Evolutionary conservation across 2,329 filamentous ascomycete species (phyloP).

Genomic region (Periconia sp.): DNA sequence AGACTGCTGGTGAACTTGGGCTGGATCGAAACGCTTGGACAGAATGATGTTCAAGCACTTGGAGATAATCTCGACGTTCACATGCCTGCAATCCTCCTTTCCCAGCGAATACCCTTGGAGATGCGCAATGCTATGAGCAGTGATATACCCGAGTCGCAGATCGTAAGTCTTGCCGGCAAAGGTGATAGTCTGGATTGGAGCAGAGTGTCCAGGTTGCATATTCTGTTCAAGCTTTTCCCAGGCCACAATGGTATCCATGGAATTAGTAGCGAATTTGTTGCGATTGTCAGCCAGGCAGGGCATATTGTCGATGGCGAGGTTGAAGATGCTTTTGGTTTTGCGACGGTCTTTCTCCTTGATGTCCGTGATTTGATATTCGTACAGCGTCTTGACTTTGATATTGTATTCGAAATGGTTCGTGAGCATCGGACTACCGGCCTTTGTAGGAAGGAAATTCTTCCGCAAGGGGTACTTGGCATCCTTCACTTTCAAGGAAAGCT

Average conservation of each 20-base stretch:
- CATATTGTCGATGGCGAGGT: not conserved
- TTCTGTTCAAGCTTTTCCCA: not conserved
- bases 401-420: not conserved
- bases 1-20: not conserved
- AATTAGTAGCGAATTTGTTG: not conserved
- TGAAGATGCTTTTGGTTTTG: not conserved
- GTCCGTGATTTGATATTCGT: not conserved
- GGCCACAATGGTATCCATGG: not conserved
- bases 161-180: not conserved
- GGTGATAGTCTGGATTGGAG: no score
- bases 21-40: not conserved
- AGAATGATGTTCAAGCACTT: not conserved
- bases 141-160: not conserved
- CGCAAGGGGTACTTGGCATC: not conserved
- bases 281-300: not conserved
- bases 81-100: not conserved
- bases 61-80: not conserved
- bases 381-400: not conserved
- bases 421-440: not conserved
- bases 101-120: not conserved
- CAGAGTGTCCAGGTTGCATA: not conserved
- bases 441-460: not conserved
- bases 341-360: not conserved
- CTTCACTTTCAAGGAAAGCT: not conserved
- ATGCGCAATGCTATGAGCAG: not conserved